Evolutionary conservation across 2,329 filamentous ascomycete species (phyloP).

Genomic region (Emydomyces testavorans): DNA sequence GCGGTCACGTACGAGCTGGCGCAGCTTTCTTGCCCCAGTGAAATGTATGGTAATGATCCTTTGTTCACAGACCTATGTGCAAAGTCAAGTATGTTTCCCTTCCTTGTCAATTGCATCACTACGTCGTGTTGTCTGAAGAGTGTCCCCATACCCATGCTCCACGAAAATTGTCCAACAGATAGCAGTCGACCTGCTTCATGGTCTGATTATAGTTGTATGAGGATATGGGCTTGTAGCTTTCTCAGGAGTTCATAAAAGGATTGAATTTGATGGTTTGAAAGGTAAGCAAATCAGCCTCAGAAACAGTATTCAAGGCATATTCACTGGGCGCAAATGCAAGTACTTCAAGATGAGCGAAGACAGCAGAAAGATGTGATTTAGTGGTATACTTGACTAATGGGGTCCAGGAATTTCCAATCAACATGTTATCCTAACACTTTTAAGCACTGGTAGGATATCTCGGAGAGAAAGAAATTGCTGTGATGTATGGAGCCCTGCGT

Average conservation of each 20-base stretch:
- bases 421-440: no score
- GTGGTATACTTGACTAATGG: neutral
- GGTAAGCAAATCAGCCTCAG: neutral
- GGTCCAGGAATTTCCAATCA: neutral
- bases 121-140: neutral
- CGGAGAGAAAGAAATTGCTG: no score
- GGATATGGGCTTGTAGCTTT: neutral
- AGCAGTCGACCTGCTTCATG: constrained; percentile 1
- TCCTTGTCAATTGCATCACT: neutral
- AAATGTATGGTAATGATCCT: neutral
- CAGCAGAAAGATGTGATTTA: neutral
- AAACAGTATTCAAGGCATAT: constrained; percentile 3
- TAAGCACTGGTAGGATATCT: no score
- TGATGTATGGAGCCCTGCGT: no score
- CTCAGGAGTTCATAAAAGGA: neutral
- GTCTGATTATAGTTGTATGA: neutral
- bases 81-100: neutral
- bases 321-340: neutral
- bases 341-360: neutral
- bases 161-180: constrained; percentile 2
- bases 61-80: neutral
- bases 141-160: neutral
- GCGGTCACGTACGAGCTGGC: no score
- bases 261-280: neutral
- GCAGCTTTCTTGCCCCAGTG: no score